phyloP scores from a whole-genome alignment of 2,329 filamentous ascomycete species.

The Ampelomyces quisqualis region DNA sequence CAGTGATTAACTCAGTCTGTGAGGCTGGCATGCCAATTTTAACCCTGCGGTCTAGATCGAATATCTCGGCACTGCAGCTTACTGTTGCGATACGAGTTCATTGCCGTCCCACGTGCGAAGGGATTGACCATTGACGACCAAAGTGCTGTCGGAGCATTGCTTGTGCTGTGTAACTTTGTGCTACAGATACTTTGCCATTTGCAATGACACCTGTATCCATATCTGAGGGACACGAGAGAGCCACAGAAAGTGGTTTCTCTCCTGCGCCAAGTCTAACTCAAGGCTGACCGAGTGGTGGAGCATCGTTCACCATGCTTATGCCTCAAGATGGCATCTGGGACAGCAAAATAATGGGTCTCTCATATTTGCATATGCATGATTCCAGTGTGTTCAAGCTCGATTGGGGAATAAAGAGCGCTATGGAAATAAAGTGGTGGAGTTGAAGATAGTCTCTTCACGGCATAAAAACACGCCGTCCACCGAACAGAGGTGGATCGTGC shows the following conservation, averaged over 20 bases:
- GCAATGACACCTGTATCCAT: conserved; percentile 16
- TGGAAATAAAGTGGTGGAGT: no score
- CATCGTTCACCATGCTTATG: neutral
- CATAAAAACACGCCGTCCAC: conserved; percentile 1
- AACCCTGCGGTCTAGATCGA: neutral
- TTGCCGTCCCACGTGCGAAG: conserved; percentile 8
- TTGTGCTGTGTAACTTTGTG: conserved; percentile 8
- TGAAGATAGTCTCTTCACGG: conserved; percentile 2
- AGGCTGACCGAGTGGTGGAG: conserved; percentile 1
- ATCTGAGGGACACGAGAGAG: neutral
- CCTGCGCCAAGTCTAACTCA: neutral
- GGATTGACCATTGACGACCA: conserved; percentile 2
- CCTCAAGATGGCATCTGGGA: neutral
- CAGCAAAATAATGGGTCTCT: neutral
- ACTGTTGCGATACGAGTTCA: neutral
- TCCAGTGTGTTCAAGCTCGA: no score
- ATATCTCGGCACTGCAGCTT: conserved; percentile 3
- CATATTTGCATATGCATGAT: no score
- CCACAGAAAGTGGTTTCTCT: neutral
- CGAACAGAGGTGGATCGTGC: neutral
- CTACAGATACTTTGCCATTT: conserved; percentile 3
- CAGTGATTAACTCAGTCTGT: conserved; percentile 2
- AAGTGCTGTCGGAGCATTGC: neutral
- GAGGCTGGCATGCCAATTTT: conserved; percentile 14
- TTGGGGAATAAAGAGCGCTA: no score